A percentile compares a stretch with the other conserved stretches of the same genome.
These are phyloP conservation scores for Verticillium isaacii DNA, from an alignment of 2,329 filamentous ascomycete genomes.

Conservation along the genomic window DNA sequence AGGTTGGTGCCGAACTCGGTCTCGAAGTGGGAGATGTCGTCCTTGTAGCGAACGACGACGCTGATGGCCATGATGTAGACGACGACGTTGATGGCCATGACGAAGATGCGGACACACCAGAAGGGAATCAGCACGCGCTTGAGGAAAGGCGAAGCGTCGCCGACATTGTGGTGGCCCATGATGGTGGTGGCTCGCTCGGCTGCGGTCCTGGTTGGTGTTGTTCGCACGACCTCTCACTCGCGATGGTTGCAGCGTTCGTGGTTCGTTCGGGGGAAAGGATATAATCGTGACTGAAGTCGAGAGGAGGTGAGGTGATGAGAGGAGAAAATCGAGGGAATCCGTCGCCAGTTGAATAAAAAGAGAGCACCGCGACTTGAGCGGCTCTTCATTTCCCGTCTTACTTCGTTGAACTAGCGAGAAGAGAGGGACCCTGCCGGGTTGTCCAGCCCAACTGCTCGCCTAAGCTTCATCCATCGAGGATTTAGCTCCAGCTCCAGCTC, in stretches of 20 bases:
- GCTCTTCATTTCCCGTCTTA: neutral
- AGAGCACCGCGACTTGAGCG: neutral
- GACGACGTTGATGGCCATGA: conserved; percentile 21
- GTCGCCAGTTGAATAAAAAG: neutral
- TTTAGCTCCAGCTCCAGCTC: neutral
- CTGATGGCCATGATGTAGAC: conserved; percentile 16
- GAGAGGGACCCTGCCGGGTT: neutral
- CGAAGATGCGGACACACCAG: conserved; percentile 24
- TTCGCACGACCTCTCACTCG: too few relatives aligned
- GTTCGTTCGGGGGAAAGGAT: neutral
- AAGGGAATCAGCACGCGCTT: conserved; percentile 28
- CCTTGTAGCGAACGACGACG: conserved; percentile 12
- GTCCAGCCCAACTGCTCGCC: neutral
- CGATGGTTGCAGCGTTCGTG: too few relatives aligned
- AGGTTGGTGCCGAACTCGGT: neutral
- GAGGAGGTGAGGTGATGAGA: too few relatives aligned
- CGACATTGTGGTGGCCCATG: conserved; percentile 21
- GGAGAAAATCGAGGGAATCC: neutral
- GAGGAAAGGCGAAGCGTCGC: conserved; percentile 26
- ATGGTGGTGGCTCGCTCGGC: neutral
- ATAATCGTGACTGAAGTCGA: neutral
- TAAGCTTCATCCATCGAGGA: neutral
- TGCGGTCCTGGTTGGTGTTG: neutral
- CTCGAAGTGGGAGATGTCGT: conserved; percentile 8
- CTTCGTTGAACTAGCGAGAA: neutral